Evolutionary conservation across 257 asterid genomes (phyloP), one percentile per base, ranked within the genome.

Genomic region (Osmanthus fragrans): DNA sequence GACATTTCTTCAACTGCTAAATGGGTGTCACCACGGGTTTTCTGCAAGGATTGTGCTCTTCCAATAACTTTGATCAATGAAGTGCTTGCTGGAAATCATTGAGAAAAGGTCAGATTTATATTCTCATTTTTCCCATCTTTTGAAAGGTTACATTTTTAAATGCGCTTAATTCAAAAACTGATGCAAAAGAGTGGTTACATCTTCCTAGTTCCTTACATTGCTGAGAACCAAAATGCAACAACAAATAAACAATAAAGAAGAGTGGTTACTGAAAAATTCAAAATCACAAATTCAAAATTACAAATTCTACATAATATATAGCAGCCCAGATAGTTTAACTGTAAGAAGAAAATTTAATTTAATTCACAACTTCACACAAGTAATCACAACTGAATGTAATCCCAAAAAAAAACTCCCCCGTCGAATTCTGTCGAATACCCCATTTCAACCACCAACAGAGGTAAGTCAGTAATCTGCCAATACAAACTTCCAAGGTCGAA

Each of bases 1-100:
- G n/a, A n/a, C n/a, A n/a, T n/a, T n/a, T n/a, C n/a, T n/a, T 91
- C 96, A 13, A 89, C 94, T 0, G 94, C 94, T 60, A 89, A 82
- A 79, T 91, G 94, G 0, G 87, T 80, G 76, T 91, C 96, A 0
- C 92, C 90, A 0, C 87, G 85, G 0, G 91, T 80, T 56, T 91
- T 91, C 60, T 88, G 92, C 69, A 84, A 2, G 1, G 94, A 86
- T 39, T 91, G 96, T 5, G 88, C 96, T 33, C 92, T 81, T 16
- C 92, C 85, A 7, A 91, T 85, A 58, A 84, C 90, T 74, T 91
- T 91, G 74, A 91, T 89, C 39, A 89, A 81, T 0, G 96, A 80
- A 9, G 91, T 85, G 49, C 96, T 86, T 0, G 96, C 60, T 16
- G 8, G 3, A 51, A 7, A 42, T 42, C 49, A 42, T 11, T 42